phyloP scores from a whole-genome alignment of 495 filamentous ascomycete species.

The Hypomontagnella submonticulosa region DNA sequence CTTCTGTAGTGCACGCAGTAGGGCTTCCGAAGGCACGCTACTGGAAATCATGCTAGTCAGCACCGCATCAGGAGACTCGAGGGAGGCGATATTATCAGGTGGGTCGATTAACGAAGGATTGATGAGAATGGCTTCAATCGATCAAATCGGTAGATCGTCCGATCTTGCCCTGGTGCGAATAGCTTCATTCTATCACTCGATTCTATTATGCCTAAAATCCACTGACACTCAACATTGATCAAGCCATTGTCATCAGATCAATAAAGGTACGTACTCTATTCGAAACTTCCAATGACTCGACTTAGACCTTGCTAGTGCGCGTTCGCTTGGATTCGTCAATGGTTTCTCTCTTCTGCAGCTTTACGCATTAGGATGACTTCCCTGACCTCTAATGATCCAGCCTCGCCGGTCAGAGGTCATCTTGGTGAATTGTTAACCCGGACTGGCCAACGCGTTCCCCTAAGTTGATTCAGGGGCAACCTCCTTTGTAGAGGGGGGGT shows the following conservation, averaged over 20 bases:
- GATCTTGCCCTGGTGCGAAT: constrained; percentile 31
- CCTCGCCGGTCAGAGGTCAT: constrained; percentile 30
- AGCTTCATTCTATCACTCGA: constrained; percentile 33
- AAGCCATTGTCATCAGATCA: constrained; percentile 39
- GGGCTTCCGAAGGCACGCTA: constrained; percentile 3
- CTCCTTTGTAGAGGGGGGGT: constrained; percentile 19
- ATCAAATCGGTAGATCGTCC: constrained; percentile 33
- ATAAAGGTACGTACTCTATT: constrained; percentile 15
- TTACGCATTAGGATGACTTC: constrained; percentile 17
- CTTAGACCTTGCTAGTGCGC: background rate
- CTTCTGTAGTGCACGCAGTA: constrained; percentile 15
- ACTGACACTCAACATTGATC: constrained; percentile 15
- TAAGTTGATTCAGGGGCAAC: constrained; percentile 35
- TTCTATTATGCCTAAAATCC: constrained; percentile 2
- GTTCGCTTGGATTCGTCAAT: constrained; percentile 18
- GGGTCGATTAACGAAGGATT: constrained; percentile 28
- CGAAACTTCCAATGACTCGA: constrained; percentile 14
- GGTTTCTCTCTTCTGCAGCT: constrained; percentile 7
- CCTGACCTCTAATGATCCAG: constrained; percentile 31
- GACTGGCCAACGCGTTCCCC: constrained; percentile 13
- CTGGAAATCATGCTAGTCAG: constrained; percentile 17
- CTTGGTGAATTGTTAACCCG: constrained; percentile 22
- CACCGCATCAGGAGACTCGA: constrained; percentile 35
- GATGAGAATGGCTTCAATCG: constrained; percentile 26
- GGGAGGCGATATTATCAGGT: constrained; percentile 17